Evolutionary conservation across 345 rosid species (phyloP).

Genomic region (Nasturtium officinale): DNA sequence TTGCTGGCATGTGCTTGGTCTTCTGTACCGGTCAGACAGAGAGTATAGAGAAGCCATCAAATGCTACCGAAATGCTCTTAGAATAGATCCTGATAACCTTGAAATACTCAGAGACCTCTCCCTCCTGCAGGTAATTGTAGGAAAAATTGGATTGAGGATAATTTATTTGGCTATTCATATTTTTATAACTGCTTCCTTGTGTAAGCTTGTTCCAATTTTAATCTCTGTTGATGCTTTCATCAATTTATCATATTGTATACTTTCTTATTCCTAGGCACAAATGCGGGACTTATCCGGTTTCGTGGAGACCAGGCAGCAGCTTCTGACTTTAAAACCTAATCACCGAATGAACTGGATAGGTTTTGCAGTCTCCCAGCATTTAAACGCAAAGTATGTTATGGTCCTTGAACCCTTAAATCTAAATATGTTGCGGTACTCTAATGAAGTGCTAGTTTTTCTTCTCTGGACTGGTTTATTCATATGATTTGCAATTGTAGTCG

Average conservation of each 20-base stretch:
- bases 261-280: conserved; percentile 72
- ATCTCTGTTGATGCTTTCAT: conserved; percentile 12
- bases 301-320: conserved; percentile 97
- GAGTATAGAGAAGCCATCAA: conserved; percentile 99
- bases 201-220: conserved; percentile 7
- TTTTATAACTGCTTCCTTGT: conserved; percentile 16
- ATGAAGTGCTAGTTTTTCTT: conserved; percentile 13
- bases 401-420: conserved; percentile 32
- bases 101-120: conserved; percentile 96
- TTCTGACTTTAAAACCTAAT: conserved; percentile 90
- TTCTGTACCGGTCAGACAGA: conserved; percentile 96
- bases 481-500: conserved; percentile 17
- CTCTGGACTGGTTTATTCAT: conserved; percentile 11
- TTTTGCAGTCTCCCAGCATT: conserved; percentile 96
- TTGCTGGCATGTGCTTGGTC: conserved; percentile 99
- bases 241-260: conserved; percentile 9
- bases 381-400: conserved; percentile 71
- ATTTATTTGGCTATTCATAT: not conserved
- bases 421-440: not conserved
- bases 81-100: conserved; percentile 96
- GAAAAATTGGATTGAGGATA: not conserved
- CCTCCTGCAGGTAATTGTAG: conserved; percentile 75
- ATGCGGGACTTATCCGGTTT: conserved; percentile 97
- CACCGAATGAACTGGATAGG: conserved; percentile 99
- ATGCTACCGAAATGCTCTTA: conserved; percentile 91